phyloP scores from a whole-genome alignment of 495 filamentous ascomycete species.

The Podospora pseudoanserina region DNA sequence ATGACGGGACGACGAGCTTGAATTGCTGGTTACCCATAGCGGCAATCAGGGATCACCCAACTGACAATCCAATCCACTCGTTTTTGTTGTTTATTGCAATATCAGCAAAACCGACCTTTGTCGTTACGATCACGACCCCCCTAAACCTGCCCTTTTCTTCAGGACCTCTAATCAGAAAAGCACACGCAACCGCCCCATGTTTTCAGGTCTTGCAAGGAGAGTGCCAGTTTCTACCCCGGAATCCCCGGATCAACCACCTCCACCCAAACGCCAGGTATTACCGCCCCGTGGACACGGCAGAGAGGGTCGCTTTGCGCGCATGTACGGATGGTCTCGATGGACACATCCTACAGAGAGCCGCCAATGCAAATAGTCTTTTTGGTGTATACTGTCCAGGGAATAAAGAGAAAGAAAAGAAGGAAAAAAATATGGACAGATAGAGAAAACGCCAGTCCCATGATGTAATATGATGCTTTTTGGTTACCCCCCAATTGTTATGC shows the following conservation, averaged over 20 bases:
- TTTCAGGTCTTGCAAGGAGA: slow-evolving; percentile 3
- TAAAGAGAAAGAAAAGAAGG: slow-evolving; percentile 11
- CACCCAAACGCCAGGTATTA: not conserved
- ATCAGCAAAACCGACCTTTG: not conserved
- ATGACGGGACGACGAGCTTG: not conserved
- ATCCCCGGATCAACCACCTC: not conserved
- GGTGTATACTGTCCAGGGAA: slow-evolving; percentile 20
- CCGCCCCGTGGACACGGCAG: not conserved
- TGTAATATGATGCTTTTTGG: slow-evolving; percentile 19
- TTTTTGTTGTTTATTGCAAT: not conserved
- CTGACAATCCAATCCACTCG: not conserved
- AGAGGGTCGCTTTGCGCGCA: not conserved
- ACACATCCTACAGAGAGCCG: slow-evolving; percentile 21
- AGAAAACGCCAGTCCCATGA: slow-evolving; percentile 23
- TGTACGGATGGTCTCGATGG: slow-evolving; percentile 8
- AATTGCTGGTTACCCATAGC: not conserved
- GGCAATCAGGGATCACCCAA: not conserved
- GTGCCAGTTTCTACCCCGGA: slow-evolving; percentile 10
- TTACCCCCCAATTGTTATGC: slow-evolving; percentile 19
- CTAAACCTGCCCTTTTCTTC: not conserved
- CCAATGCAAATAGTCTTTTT: slow-evolving; percentile 29
- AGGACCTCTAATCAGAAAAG: not conserved
- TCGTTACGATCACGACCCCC: not conserved
- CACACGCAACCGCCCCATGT: slow-evolving; percentile 5
- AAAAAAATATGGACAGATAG: slow-evolving; percentile 6